phyloP scores from a whole-genome alignment of 2,329 filamentous ascomycete species.

The Coniochaeta hoffmannii region DNA sequence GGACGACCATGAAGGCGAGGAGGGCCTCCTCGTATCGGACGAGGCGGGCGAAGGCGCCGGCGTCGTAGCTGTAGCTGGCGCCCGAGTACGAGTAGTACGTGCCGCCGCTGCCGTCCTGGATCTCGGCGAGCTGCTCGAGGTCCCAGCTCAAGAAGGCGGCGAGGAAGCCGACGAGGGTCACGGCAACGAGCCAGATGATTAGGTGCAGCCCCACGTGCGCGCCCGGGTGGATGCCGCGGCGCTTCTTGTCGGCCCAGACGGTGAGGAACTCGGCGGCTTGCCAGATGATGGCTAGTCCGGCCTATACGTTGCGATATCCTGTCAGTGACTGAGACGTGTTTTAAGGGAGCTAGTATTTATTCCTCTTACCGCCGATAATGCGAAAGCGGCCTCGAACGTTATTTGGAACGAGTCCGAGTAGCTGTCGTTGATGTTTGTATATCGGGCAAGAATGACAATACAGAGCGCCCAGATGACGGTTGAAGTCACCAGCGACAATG shows the following conservation, averaged over 20 bases:
- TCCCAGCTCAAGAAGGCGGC: conserved; percentile 6
- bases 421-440: not conserved
- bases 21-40: conserved; percentile 11
- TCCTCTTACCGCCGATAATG: conserved; percentile 10
- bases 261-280: conserved; percentile 30
- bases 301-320: conserved; percentile 17
- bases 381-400: conserved; percentile 4
- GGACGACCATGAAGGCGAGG: conserved; percentile 10
- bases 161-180: conserved; percentile 17
- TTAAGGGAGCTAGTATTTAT: not conserved
- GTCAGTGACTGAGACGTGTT: not conserved
- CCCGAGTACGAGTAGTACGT: not conserved
- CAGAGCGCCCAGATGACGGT: conserved; percentile 10
- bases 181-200: conserved; percentile 30
- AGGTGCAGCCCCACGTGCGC: conserved; percentile 35
- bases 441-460: conserved; percentile 2
- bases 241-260: conserved; percentile 22
- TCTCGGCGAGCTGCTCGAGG: not conserved
- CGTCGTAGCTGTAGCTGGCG: conserved; percentile 6
- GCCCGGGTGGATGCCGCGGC: conserved; percentile 32
- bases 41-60: conserved; percentile 5
- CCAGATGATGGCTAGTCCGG: conserved; percentile 27
- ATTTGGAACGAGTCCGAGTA: not conserved
- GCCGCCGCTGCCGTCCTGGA: conserved; percentile 7
- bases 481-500: conserved; percentile 7